Evolutionary conservation across 148 eudicot genomes (phyloP).

Genomic region (Chenopodium suecicum): DNA sequence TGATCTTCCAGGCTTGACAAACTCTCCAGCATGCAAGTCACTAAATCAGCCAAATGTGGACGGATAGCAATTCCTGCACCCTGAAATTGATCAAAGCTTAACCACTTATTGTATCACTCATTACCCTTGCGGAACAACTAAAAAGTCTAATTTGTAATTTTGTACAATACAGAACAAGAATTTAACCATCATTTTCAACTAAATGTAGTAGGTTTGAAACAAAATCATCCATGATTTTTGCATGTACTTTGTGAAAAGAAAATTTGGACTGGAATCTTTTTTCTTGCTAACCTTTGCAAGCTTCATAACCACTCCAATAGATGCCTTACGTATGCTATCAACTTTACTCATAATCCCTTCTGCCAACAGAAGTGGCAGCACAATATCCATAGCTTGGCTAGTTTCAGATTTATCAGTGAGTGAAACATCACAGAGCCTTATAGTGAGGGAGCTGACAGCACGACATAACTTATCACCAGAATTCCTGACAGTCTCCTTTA

Average conservation of each 20-base stretch:
- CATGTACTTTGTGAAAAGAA: not conserved
- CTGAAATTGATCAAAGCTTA: conserved; percentile 32
- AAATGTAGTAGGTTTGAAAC: too few species aligned
- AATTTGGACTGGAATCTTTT: not conserved
- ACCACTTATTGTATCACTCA: not conserved
- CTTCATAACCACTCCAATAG: conserved; percentile 87
- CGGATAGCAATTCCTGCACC: conserved; percentile 88
- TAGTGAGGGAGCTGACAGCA: conserved; percentile 67
- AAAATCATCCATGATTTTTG: not conserved
- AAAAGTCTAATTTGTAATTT: not conserved
- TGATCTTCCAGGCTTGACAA: conserved; percentile 97
- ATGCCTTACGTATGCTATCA: conserved; percentile 87
- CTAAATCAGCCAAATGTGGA: conserved; percentile 85
- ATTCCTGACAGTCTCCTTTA: conserved; percentile 90
- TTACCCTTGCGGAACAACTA: not conserved
- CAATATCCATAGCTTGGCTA: conserved; percentile 74
- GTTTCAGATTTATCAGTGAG: conserved; percentile 75
- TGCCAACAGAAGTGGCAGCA: conserved; percentile 79
- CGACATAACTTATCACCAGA: conserved; percentile 93
- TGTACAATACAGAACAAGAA: not conserved
- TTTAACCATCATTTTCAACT: not conserved
- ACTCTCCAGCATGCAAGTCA: conserved; percentile 96
- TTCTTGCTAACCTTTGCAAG: conserved; percentile 74
- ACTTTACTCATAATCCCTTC: conserved; percentile 99
- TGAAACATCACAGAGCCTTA: conserved; percentile 86